These are phyloP conservation scores for Alternaria arbusti DNA, from an alignment of 2,329 filamentous ascomycete species.

Conservation along the genomic window DNA sequence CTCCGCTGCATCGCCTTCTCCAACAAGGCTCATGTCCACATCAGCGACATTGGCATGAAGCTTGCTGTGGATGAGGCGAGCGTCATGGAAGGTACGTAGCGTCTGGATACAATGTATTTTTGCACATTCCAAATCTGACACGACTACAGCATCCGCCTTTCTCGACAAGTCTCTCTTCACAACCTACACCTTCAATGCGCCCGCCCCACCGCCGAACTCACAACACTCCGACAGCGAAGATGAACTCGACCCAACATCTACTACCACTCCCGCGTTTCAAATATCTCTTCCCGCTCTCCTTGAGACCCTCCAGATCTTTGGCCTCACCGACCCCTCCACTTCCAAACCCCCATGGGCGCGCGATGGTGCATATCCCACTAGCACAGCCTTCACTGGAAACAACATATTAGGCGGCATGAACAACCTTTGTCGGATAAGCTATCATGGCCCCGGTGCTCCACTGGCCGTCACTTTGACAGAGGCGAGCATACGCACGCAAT, in stretches of 20 bases:
- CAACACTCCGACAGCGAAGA: conserved; percentile 34
- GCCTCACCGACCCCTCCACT: conserved; percentile 61
- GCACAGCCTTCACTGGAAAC: conserved; percentile 76
- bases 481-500: conserved; percentile 73
- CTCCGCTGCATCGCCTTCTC: conserved; percentile 68
- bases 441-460: conserved; percentile 74
- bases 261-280: conserved; percentile 73
- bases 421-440: conserved; percentile 84
- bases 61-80: conserved; percentile 88
- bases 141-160: conserved; percentile 70
- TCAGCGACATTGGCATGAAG: conserved; percentile 82
- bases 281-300: conserved; percentile 86
- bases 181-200: conserved; percentile 73
- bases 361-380: conserved; percentile 58
- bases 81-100: conserved; percentile 79
- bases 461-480: conserved; percentile 88
- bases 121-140: conserved; percentile 8
- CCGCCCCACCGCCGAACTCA: conserved; percentile 49
- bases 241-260: conserved; percentile 43
- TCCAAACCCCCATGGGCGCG: conserved; percentile 47
- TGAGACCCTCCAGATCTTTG: conserved; percentile 95
- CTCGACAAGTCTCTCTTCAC: conserved; percentile 90
- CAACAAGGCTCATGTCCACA: conserved; percentile 70
- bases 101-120: not conserved
- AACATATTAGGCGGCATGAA: conserved; percentile 77